Conservation (phyloP, 2,329 filamentous ascomycete species). For the Fusarium scirpi region DNA sequence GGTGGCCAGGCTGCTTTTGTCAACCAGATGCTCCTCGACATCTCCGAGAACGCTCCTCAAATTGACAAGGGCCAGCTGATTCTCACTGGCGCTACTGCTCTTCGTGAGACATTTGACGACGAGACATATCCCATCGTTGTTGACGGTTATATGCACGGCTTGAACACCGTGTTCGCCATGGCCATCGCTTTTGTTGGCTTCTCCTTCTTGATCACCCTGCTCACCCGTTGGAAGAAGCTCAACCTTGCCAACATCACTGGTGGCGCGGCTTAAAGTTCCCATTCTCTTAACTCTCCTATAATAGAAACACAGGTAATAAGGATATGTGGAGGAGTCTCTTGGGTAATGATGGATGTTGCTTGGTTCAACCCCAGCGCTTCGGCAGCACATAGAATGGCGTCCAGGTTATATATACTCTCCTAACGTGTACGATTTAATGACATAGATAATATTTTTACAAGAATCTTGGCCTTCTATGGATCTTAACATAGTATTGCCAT, state of each 20-base stretch:
- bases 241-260: constrained; percentile 47
- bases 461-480: background rate
- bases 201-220: constrained; percentile 52
- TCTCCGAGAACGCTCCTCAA: constrained; percentile 52
- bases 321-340: background rate
- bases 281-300: background rate
- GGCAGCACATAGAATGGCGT: constrained; percentile 28
- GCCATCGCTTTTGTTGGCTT: constrained; percentile 62
- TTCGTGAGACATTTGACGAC: constrained; percentile 63
- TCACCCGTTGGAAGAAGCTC: constrained; percentile 56
- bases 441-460: constrained; percentile 1
- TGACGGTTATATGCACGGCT: constrained; percentile 70
- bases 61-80: constrained; percentile 55
- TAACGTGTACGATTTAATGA: constrained; percentile 24
- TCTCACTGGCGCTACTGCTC: constrained; percentile 64
- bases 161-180: constrained; percentile 72
- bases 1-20: constrained; percentile 61
- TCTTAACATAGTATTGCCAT: rapidly evolving
- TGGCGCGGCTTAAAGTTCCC: constrained; percentile 47
- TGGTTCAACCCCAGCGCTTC: background rate
- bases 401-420: constrained; percentile 16
- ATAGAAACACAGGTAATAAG: background rate
- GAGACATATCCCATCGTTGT: constrained; percentile 67
- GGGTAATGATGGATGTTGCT: background rate
- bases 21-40: constrained; percentile 56